Evolutionary conservation across 108 stramenopile genomes (phyloP), one percentile per base, ranked within the genome.

Genomic region (Cylindrotheca closterium): DNA sequence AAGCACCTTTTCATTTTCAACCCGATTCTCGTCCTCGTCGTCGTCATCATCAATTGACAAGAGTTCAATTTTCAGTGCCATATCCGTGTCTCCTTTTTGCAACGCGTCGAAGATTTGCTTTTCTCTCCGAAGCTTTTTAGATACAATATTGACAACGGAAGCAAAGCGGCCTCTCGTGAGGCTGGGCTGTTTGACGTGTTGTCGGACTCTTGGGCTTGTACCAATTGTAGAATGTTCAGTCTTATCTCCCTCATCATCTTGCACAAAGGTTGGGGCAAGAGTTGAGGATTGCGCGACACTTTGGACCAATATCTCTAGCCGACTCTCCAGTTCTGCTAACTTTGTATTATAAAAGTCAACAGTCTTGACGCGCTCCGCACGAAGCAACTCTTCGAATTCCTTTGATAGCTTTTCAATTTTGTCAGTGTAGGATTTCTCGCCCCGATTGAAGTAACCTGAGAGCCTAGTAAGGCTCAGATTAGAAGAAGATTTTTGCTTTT

Each of bases 261-360:
- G 19, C n/a, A 22, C 26, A 3, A 42, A 3, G 7, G 58, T n/a
- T 29, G 42, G 62, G 28, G 46, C 26, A 30, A 70, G 48, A n/a
- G n/a, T n/a, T 12, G 55, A 53, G 48, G 68, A 70, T 51, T 46
- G 29, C 24, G 54, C 55, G 18, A 74, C 91, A 42, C 68, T 75
- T 42, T 90, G 89, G 24, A 77, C 61, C 0, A 94, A 51, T 1
- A 79, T 70, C 21, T 79, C 73, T 30, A 94, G 70, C 47, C 85
- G 76, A 57, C 79, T 62, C 49, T 79, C 73, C 21, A 89, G 52
- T 60, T 91, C 87, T 33, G 73, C 26, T 26, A 80, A 27, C 51
- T 91, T 79, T 15, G 80, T 59, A 25, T 74, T 27, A 49, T 91
- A 90, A 72, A 91, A 91, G 0, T 48, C 32, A 28, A 80, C 63